Conservation (phyloP, 371 early-diverging fungal genomes). For the Batkoa obscura region DNA sequence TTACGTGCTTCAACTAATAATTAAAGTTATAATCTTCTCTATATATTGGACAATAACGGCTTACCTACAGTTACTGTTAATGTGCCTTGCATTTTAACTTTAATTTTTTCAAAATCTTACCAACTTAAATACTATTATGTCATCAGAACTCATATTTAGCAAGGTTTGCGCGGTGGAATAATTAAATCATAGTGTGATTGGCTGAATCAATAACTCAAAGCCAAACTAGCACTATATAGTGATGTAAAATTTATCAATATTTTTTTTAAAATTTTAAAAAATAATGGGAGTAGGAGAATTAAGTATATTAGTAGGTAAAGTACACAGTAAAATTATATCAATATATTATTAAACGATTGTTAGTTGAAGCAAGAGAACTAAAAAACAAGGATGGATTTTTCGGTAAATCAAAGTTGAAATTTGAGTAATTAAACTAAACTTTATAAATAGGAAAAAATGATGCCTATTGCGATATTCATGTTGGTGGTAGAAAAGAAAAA, state of each 20-base stretch:
- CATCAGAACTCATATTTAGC: too few species aligned
- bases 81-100: neutral
- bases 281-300: too few species aligned
- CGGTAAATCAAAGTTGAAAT: neutral
- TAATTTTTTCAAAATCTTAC: neutral
- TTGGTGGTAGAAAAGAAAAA: conserved; percentile 1
- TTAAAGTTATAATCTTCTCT: neutral
- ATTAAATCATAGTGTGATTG: too few species aligned
- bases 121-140: too few species aligned
- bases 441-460: neutral
- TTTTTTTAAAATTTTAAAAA: too few species aligned
- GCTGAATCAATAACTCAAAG: too few species aligned
- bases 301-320: too few species aligned
- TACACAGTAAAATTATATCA: too few species aligned
- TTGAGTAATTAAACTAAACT: neutral
- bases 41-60: neutral
- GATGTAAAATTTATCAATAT: too few species aligned
- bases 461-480: neutral
- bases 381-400: conserved; percentile 4
- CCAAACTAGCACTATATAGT: too few species aligned
- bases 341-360: neutral
- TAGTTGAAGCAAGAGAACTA: conserved; percentile 5
- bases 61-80: conserved; percentile 3
- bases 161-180: too few species aligned
- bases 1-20: conserved; percentile 2